phyloP scores from a whole-genome alignment of 1,139 yeast species.

The Entelexis paramagnoliae region DNA sequence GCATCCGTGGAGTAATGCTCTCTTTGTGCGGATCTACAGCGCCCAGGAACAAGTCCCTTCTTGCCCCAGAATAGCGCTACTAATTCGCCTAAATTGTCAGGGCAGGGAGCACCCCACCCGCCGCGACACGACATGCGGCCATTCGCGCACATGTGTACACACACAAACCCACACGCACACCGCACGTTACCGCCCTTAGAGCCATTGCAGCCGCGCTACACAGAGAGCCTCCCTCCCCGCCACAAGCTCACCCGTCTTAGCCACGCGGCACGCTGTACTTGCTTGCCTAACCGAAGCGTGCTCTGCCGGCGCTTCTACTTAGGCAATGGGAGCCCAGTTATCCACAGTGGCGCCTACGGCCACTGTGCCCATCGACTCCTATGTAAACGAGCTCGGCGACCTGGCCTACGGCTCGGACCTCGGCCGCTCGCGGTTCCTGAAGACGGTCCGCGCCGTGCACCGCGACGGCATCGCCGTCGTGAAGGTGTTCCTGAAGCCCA shows the following conservation, averaged over 20 bases:
- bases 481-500: constrained; percentile 73
- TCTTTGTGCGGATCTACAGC: not conserved
- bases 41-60: not conserved
- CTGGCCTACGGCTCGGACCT: constrained; percentile 64
- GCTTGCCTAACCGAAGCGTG: not conserved
- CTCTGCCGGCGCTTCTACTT: not conserved
- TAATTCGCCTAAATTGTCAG: not conserved
- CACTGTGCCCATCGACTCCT: constrained; percentile 84
- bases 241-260: too few relatives aligned
- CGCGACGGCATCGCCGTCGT: constrained; percentile 55
- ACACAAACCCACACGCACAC: not conserved
- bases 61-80: not conserved
- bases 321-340: constrained; percentile 53
- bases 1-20: not conserved
- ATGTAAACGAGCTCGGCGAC: constrained; percentile 64
- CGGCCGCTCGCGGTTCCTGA: constrained; percentile 61
- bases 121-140: not conserved
- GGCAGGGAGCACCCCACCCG: not conserved
- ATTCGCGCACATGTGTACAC: not conserved
- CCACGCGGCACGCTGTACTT: too few relatives aligned
- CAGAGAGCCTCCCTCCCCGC: too few relatives aligned
- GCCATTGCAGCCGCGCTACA: too few relatives aligned
- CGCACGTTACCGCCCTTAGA: not conserved
- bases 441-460: constrained; percentile 61
- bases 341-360: constrained; percentile 84